Evolutionary conservation across 139 green algal genomes (phyloP).

Genomic region (Closterium sp.): DNA sequence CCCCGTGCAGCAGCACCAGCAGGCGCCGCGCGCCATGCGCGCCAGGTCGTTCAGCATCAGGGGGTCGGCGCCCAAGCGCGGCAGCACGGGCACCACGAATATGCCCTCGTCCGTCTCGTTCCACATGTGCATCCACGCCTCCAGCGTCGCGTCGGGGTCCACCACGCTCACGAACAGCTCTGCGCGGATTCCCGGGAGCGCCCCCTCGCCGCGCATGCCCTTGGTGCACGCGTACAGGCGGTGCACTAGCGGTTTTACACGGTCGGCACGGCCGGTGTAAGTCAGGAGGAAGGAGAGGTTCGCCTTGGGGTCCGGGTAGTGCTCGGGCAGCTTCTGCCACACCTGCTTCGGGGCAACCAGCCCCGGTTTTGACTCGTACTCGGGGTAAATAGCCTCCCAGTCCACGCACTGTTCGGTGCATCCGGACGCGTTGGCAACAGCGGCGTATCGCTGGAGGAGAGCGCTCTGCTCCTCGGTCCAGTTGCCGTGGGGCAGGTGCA

Average conservation of each 20-base stretch:
- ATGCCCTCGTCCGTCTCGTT: not conserved
- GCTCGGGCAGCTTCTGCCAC: not conserved
- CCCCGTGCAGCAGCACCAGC: not conserved
- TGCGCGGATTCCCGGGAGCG: not conserved
- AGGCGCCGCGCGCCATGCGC: not conserved
- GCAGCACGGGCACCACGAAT: slow-evolving; percentile 3
- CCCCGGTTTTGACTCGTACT: not conserved
- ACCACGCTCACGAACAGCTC: not conserved
- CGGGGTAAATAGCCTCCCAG: not conserved
- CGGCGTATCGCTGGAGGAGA: not conserved
- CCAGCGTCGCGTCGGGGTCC: not conserved
- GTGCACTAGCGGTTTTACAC: not conserved
- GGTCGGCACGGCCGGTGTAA: not conserved
- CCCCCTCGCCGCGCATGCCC: not conserved
- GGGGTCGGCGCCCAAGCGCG: not conserved
- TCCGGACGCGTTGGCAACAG: not conserved
- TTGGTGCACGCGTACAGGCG: not conserved
- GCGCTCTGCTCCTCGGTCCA: not conserved
- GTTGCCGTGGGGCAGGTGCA: not conserved
- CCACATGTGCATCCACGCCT: not conserved
- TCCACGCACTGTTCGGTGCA: not conserved
- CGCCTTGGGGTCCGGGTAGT: not conserved
- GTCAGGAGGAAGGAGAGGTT: not conserved
- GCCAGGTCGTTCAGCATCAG: not conserved
- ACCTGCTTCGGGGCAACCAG: not conserved